These are phyloP conservation scores for Calonectria henricotiae DNA, from an alignment of 2,329 filamentous ascomycete species.

Conservation along the genomic window DNA sequence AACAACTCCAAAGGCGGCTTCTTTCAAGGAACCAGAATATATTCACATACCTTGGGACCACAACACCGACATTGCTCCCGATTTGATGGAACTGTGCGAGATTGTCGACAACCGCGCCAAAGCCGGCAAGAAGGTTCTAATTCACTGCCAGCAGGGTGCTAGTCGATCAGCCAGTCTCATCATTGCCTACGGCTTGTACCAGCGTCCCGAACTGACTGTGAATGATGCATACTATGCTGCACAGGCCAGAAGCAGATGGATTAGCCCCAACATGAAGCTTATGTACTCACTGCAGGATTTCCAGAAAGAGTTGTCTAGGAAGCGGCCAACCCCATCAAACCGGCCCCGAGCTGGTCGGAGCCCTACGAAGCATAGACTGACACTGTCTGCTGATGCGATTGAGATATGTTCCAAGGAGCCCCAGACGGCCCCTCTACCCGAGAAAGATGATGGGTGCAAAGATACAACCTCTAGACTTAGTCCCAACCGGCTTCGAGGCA, in stretches of 20 bases:
- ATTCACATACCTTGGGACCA: slow-evolving; percentile 92
- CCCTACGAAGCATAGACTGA: slow-evolving; percentile 74
- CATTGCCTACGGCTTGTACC: slow-evolving; percentile 88
- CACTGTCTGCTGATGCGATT: slow-evolving; percentile 74
- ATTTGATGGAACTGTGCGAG: slow-evolving; percentile 83
- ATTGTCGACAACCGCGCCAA: slow-evolving; percentile 81
- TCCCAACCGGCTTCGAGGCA: slow-evolving; percentile 66
- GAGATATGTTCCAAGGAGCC: slow-evolving; percentile 70
- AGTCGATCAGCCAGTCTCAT: slow-evolving; percentile 89
- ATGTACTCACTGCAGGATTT: slow-evolving; percentile 93
- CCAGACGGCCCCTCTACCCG: slow-evolving; percentile 74
- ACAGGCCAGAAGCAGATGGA: slow-evolving; percentile 88
- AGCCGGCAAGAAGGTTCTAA: slow-evolving; percentile 83
- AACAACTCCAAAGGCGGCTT: slow-evolving; percentile 70
- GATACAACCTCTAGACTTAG: slow-evolving; percentile 60
- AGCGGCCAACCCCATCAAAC: slow-evolving; percentile 64
- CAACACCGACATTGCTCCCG: slow-evolving; percentile 87
- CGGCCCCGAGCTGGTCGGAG: slow-evolving; percentile 69
- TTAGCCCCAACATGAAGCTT: slow-evolving; percentile 92
- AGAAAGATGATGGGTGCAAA: slow-evolving; percentile 66
- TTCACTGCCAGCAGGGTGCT: slow-evolving; percentile 90
- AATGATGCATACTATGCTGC: slow-evolving; percentile 89
- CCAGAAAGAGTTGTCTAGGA: slow-evolving; percentile 74
- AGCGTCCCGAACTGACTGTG: slow-evolving; percentile 82
- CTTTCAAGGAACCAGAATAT: slow-evolving; percentile 79